Base-by-base conservation (phyloP, 1,139 yeast genomes). In the Suhomyces atakaporum region DNA sequence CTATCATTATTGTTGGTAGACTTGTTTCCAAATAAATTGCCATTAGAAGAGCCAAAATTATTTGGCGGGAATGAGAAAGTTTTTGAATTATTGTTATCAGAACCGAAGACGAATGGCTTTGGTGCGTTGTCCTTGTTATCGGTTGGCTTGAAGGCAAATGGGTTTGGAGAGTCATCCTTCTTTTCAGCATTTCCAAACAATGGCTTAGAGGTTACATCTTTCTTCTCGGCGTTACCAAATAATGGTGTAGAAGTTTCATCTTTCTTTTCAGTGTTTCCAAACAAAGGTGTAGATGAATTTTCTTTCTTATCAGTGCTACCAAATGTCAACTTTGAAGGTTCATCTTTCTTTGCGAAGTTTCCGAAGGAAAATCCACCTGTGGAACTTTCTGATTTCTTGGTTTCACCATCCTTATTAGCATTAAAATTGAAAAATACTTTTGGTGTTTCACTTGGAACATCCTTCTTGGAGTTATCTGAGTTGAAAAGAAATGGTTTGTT, bases 61-160 rank as follows among this genome's bases (percentile, higher is more conserved):
- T 18, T 18, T 18, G 20, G 8, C 8, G 7, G 7, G 20, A 18
- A 18, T 5, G 20, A 40, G 29, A 53, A 51, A 13, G 43, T 40
- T 12, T 60, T 51, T 33, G 38, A 22, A 12, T 44, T 26, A 31
- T 40, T 38, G 33, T 37, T 18, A 18, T 18, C 8, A 6, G 20
- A 18, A 8, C 20, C 20, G 8, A 18, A 18, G 20, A 8, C 40
- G 31, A 53, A 51, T 15, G 43, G 41, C 11, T 60, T 51, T 32
- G 38, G 25, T 12, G 44, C 27, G 32, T 40, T 38, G 31, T 37
- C 22, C 27, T 22, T 33, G 21, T 33, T 33, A 3, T 33, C 36
- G 14, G 19, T 14, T 13, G 35, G 8, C 3, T 30, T 30, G 18
- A 35, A 21, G 2, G 33, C 21, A 22, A 45, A 42, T 14, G 47